A percentile compares a stretch with the other conserved stretches of the same genome.
Conservation (phyloP, 768 basidiomycete genomes). For the Kwoniella shandongensis region DNA sequence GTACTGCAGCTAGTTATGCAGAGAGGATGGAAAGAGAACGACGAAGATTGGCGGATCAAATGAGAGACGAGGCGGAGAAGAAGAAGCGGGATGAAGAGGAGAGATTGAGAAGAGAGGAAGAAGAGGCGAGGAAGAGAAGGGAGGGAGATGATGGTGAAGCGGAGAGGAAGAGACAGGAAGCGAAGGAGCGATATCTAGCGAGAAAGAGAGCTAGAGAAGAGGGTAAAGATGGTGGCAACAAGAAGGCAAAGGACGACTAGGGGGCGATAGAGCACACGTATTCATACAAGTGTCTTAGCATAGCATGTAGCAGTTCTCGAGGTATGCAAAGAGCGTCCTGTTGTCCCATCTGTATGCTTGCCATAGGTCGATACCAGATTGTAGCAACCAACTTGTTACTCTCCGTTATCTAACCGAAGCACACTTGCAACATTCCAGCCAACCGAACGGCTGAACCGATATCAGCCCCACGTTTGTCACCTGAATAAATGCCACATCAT, state of each 20-base stretch:
- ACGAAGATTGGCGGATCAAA: conserved; percentile 72
- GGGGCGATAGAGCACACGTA: neutral
- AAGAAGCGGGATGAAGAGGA: conserved; percentile 62
- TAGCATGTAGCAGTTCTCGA: no score
- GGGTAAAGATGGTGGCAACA: conserved; percentile 68
- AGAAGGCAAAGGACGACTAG: conserved; percentile 63
- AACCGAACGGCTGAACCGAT: no score
- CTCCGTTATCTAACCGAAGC: no score
- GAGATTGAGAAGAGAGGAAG: conserved; percentile 66
- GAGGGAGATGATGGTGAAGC: conserved; percentile 51
- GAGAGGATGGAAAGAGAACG: conserved; percentile 83
- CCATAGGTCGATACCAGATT: no score
- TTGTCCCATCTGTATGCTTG: no score
- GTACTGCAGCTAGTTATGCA: conserved; percentile 71
- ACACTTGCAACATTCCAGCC: no score
- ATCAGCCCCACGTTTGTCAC: no score
- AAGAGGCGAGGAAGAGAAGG: conserved; percentile 56
- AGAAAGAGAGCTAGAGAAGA: conserved; percentile 48
- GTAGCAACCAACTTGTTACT: no score
- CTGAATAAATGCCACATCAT: no score
- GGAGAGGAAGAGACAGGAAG: conserved; percentile 46
- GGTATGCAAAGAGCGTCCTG: no score
- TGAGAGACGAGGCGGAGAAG: conserved; percentile 69
- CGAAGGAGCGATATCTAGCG: conserved; percentile 46
- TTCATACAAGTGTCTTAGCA: neutral